Conservation (phyloP, 768 basidiomycete species). For the Trametes cubensis region DNA sequence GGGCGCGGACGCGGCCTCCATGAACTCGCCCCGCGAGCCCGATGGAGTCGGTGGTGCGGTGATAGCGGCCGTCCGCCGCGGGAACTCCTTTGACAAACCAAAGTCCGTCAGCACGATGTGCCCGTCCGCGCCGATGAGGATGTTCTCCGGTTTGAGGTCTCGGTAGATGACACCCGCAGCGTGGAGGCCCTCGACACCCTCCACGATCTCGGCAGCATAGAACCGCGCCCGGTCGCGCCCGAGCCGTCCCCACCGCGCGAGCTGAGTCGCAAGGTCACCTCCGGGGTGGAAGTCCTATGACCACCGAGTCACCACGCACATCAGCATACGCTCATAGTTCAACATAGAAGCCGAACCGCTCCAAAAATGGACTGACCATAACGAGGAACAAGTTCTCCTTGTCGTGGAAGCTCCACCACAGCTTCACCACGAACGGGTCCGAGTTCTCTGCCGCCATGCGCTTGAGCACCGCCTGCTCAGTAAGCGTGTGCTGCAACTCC, state of each 20-base stretch:
- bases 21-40: slow-evolving; percentile 54
- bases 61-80: slow-evolving; percentile 48
- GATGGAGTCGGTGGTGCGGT: slow-evolving; percentile 64
- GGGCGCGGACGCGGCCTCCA: slow-evolving; percentile 37
- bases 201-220: slow-evolving; percentile 96
- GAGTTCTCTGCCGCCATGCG: slow-evolving; percentile 86
- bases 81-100: slow-evolving; percentile 91
- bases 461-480: slow-evolving; percentile 94
- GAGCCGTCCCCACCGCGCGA: slow-evolving; percentile 92
- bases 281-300: slow-evolving; percentile 90
- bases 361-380: slow-evolving; percentile 60
- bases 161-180: slow-evolving; percentile 95
- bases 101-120: slow-evolving; percentile 98
- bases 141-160: slow-evolving; percentile 96
- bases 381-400: slow-evolving; percentile 96
- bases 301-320: neutral
- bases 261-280: slow-evolving; percentile 95
- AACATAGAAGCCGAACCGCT: neutral
- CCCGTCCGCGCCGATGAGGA: slow-evolving; percentile 90
- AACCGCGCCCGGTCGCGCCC: slow-evolving; percentile 94
- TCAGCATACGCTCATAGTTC: neutral
- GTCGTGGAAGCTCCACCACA: slow-evolving; percentile 98
- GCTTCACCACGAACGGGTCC: slow-evolving; percentile 94
- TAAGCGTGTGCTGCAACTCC: slow-evolving; percentile 93
- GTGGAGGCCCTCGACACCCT: slow-evolving; percentile 94